phyloP scores from a whole-genome alignment of 306 rosid species.

The Cotoneaster glaucophyllus region DNA sequence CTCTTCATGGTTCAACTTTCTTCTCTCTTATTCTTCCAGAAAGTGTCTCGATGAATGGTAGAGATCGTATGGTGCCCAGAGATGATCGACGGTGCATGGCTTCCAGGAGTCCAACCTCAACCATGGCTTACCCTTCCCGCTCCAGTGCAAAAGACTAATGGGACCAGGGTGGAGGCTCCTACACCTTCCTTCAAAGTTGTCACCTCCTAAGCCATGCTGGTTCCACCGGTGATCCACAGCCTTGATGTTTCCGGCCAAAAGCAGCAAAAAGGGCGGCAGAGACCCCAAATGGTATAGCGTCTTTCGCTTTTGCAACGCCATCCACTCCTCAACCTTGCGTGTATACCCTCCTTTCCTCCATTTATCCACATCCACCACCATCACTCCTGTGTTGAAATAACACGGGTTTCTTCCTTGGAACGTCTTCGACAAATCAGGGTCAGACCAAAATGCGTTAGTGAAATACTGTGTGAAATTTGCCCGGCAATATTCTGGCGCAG shows the following conservation, averaged over 20 bases:
- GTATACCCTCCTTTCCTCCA: conserved; percentile 55
- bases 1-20: not conserved
- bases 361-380: conserved; percentile 62
- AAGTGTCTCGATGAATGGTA: conserved; percentile 43
- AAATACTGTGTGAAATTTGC: conserved; percentile 53
- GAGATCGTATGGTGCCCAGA: conserved; percentile 68
- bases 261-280: conserved; percentile 60
- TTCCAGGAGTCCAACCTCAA: conserved; percentile 55
- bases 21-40: conserved; percentile 39
- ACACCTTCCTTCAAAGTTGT: conserved; percentile 60
- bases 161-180: conserved; percentile 62
- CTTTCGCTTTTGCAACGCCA: conserved; percentile 48
- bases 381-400: conserved; percentile 67
- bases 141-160: conserved; percentile 66
- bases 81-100: conserved; percentile 52
- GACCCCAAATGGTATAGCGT: conserved; percentile 64
- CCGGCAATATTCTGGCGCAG: conserved; percentile 63
- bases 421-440: conserved; percentile 19
- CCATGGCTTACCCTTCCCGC: conserved; percentile 80
- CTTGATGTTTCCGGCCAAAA: conserved; percentile 59
- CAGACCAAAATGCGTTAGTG: conserved; percentile 43
- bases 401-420: conserved; percentile 51
- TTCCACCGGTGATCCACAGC: conserved; percentile 69
- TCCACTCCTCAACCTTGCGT: conserved; percentile 56
- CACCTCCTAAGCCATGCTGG: conserved; percentile 74